These are phyloP conservation scores for Luffa aegyptiaca DNA, from an alignment of 306 rosid genomes.

Conservation along the genomic window DNA sequence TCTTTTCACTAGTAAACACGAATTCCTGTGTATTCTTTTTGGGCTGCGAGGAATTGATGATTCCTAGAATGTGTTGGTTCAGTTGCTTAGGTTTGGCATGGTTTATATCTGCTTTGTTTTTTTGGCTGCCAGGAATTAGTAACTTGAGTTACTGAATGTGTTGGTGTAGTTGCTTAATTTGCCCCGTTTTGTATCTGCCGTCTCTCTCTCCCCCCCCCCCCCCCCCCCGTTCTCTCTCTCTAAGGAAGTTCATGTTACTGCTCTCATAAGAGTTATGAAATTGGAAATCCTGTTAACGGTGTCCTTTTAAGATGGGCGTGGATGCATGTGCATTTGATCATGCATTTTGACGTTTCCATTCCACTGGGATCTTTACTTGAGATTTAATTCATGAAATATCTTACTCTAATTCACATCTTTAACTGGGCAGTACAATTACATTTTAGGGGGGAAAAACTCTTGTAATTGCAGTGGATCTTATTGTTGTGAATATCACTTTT, in stretches of 20 bases:
- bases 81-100: neutral
- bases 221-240: no score
- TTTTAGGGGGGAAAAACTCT: neutral
- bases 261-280: neutral
- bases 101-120: neutral
- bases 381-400: neutral
- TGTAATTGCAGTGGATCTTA: neutral
- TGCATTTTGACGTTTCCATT: neutral
- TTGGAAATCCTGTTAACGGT: neutral
- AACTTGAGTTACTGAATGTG: neutral
- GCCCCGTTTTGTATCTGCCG: neutral
- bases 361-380: neutral
- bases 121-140: neutral
- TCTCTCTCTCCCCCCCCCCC: neutral
- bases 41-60: neutral
- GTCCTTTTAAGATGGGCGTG: neutral
- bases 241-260: neutral
- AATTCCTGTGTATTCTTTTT: no score
- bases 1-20: neutral
- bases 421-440: neutral
- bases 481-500: neutral
- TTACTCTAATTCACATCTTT: neutral
- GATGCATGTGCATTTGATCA: neutral
- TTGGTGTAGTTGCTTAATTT: neutral
- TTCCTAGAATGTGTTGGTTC: neutral